Conservation (phyloP, 768 basidiomycete genomes). For the Collybia nuda region DNA sequence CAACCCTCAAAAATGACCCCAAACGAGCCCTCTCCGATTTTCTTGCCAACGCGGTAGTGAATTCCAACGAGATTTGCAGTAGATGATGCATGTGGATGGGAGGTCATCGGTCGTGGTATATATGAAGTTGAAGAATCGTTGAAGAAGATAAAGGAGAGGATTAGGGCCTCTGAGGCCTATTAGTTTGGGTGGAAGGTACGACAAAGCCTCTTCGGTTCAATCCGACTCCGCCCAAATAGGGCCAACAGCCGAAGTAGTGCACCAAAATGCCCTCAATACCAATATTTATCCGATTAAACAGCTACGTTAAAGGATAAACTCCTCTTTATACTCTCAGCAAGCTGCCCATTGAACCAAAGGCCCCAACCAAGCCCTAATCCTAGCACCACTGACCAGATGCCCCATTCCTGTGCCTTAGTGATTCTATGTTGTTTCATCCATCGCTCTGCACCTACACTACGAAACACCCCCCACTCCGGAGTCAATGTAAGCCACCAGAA, state of each 20-base stretch:
- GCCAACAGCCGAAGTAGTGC: constrained; percentile 5
- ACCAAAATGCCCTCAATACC: constrained; percentile 1
- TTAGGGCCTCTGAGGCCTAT: constrained; percentile 26
- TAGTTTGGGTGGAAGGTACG: constrained; percentile 20
- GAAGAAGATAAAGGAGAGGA: constrained; percentile 25
- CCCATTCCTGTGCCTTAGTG: constrained; percentile 18
- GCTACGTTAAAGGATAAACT: too few species aligned
- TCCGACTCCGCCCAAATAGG: constrained; percentile 19
- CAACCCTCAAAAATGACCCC: constrained; percentile 94
- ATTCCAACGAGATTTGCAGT: constrained; percentile 85
- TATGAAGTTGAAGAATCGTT: constrained; percentile 20
- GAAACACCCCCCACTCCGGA: constrained; percentile 43
- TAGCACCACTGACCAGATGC: constrained; percentile 15
- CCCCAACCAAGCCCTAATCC: constrained; percentile 1
- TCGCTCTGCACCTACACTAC: constrained; percentile 35
- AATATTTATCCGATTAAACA: constrained; percentile 5
- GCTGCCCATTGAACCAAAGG: too few species aligned
- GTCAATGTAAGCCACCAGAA: constrained; percentile 53
- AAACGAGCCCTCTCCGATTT: constrained; percentile 99
- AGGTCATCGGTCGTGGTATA: constrained; percentile 43
- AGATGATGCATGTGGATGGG: constrained; percentile 57
- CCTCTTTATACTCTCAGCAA: too few species aligned
- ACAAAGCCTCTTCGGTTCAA: constrained; percentile 21
- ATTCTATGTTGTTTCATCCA: constrained; percentile 31
- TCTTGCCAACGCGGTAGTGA: constrained; percentile 98